A percentile compares a stretch with the other conserved stretches of the same genome.
Evolutionary conservation across 108 stramenopile species (phyloP).

Genomic region (Skeletonema costatum): DNA sequence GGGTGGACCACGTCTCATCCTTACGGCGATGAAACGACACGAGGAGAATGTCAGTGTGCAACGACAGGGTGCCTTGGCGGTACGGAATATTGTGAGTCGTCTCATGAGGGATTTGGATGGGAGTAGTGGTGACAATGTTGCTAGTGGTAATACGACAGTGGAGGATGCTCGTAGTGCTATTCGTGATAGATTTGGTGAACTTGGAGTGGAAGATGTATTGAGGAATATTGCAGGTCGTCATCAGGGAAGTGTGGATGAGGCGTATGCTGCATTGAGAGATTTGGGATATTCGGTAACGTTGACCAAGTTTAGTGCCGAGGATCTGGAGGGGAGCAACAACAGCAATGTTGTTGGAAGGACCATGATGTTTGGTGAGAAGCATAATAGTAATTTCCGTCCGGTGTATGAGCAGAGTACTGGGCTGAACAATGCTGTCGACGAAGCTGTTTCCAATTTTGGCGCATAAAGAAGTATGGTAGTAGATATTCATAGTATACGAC

Average conservation of each 20-base stretch:
- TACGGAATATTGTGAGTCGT: constrained; percentile 87
- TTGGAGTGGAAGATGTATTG: constrained; percentile 77
- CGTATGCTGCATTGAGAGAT: constrained; percentile 91
- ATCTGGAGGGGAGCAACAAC: not conserved
- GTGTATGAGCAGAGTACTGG: constrained; percentile 42
- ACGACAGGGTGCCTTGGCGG: constrained; percentile 84
- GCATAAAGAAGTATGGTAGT: not conserved
- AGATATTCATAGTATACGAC: not conserved
- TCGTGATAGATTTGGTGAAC: constrained; percentile 63
- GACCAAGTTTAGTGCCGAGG: constrained; percentile 53
- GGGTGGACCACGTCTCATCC: constrained; percentile 49
- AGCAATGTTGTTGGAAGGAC: constrained; percentile 8
- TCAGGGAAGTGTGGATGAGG: constrained; percentile 89
- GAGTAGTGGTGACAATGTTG: not conserved
- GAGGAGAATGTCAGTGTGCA: constrained; percentile 63
- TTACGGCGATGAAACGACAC: constrained; percentile 76
- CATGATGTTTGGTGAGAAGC: constrained; percentile 56
- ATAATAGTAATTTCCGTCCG: constrained; percentile 50
- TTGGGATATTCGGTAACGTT: constrained; percentile 69
- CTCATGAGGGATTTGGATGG: constrained; percentile 15
- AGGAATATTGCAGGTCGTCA: constrained; percentile 67
- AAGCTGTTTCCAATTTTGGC: constrained; percentile 28
- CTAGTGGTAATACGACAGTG: not conserved
- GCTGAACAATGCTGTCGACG: constrained; percentile 32
- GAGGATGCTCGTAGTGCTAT: constrained; percentile 33